phyloP scores from a whole-genome alignment of 1,284 basidiomycete genomes.

The Peniophora sp. region DNA sequence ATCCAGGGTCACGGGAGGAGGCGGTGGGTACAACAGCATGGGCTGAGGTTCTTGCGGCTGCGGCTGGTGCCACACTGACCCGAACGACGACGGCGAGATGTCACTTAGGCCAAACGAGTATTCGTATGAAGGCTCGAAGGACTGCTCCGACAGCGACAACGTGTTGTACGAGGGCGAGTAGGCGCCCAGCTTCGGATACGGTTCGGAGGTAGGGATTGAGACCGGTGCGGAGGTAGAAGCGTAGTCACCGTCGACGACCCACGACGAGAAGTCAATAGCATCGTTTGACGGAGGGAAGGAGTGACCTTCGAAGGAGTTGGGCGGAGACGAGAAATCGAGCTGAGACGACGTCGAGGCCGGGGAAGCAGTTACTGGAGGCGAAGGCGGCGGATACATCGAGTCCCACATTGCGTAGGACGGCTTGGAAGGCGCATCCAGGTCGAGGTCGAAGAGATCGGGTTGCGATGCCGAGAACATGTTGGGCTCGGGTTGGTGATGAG shows the following conservation, averaged over 20 bases:
- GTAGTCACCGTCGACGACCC: conserved; percentile 55
- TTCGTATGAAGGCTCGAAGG: conserved; percentile 18
- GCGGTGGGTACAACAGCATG: conserved; percentile 24
- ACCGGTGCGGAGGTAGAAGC: conserved; percentile 37
- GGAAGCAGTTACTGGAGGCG: conserved; percentile 22
- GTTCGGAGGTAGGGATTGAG: conserved; percentile 43
- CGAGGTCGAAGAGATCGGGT: conserved; percentile 57
- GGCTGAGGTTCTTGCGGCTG: conserved; percentile 52
- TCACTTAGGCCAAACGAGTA: conserved; percentile 10
- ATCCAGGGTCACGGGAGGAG: conserved; percentile 9
- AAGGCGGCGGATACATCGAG: conserved; percentile 11
- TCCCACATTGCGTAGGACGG: conserved; percentile 33
- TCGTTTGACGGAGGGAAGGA: conserved; percentile 18
- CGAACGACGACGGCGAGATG: conserved; percentile 49
- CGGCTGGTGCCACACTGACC: conserved; percentile 32
- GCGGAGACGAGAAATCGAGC: conserved; percentile 17
- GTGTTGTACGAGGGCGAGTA: conserved; percentile 52
- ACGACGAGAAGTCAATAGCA: conserved; percentile 34
- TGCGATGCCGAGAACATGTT: conserved; percentile 23
- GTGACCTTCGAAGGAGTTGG: conserved; percentile 23
- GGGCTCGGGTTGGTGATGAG: conserved; percentile 31
- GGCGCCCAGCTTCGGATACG: conserved; percentile 35
- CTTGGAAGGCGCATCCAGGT: conserved; percentile 29
- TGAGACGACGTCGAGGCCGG: conserved; percentile 26
- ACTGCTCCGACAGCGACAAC: conserved; percentile 26